Evolutionary conservation across 768 basidiomycete genomes (phyloP).

Genomic region (Wakefieldia striispora): DNA sequence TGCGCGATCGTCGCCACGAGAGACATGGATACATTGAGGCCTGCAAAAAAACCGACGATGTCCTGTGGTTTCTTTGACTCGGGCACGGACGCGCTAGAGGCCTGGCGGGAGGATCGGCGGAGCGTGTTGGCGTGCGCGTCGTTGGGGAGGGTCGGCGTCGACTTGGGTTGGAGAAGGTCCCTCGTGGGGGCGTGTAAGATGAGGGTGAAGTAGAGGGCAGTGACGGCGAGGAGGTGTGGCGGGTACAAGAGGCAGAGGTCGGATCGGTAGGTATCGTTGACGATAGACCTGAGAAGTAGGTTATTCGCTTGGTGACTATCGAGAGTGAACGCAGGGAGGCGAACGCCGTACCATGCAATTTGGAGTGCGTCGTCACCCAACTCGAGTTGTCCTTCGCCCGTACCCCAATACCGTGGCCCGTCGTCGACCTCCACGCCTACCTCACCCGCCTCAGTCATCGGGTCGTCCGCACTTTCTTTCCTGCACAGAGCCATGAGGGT

Average conservation of each 20-base stretch:
- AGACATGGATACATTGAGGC: slow-evolving; percentile 80
- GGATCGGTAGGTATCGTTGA: slow-evolving; percentile 95
- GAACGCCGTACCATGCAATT: slow-evolving; percentile 73
- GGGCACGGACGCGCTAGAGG: slow-evolving; percentile 26
- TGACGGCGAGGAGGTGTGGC: slow-evolving; percentile 90
- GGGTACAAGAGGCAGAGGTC: slow-evolving; percentile 93
- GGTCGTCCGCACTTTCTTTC: slow-evolving; percentile 43
- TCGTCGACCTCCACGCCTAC: slow-evolving; percentile 56
- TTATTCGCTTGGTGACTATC: neutral
- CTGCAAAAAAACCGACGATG: slow-evolving; percentile 78
- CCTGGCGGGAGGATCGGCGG: slow-evolving; percentile 56
- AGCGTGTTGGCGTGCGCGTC: slow-evolving; percentile 36
- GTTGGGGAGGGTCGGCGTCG: slow-evolving; percentile 24
- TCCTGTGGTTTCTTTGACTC: slow-evolving; percentile 50
- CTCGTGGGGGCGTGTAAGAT: slow-evolving; percentile 65
- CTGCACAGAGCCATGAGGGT: slow-evolving; percentile 78
- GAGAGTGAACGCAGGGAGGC: neutral
- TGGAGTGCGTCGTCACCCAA: slow-evolving; percentile 77
- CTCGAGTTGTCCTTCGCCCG: slow-evolving; percentile 75
- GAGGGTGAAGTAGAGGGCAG: slow-evolving; percentile 87
- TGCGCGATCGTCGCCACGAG: slow-evolving; percentile 83
- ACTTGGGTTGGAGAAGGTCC: slow-evolving; percentile 40
- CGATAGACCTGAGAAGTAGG: slow-evolving; percentile 70
- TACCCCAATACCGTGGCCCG: slow-evolving; percentile 71
- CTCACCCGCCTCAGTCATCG: slow-evolving; percentile 54